Evolutionary conservation across 192 early-diverging fungal species (phyloP), one percentile per base, ranked within the genome.

Genomic region (Gaertneriomyces sp.): DNA sequence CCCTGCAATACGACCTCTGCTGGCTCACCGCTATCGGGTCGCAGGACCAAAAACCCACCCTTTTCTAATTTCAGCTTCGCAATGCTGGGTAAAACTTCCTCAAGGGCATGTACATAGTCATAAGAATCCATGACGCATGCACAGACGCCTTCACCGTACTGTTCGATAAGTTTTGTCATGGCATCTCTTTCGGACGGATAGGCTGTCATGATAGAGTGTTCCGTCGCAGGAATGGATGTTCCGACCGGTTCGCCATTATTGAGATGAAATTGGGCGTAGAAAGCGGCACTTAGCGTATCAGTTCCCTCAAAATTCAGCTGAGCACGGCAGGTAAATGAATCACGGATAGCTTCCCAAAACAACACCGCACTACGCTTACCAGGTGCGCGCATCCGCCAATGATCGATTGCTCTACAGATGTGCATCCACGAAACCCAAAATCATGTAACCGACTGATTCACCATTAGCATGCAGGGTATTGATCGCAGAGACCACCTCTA

Each of bases 61-160:
- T 85, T 85, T 42, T 80, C 84, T 20, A 88, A 49, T 73, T 95
- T 93, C 51, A 76, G 70, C 33, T 74, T 70, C 2, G 79, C 83
- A 5, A 95, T 81, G 4, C 71, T 68, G 5, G 93, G 93, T 56
- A 95, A 69, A 1, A 95, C 80, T 4, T 83, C 80, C 17, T 87
- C 79, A 19, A 95, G 75, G 6, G 91, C 93, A 41, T 80, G 66
- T 11, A 74, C 75, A 56, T 95, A 95, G 67, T 95, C 91, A 70
- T 90, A 95, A 19, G 91, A 89, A 51, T 95, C 93, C 93, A 95
- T 90, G 12, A 95, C 93, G 60, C 91, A 93, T 0, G 93, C 88
- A 66, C 76, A 88, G n/a, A 84, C 80, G 6, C 90, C 89, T 8
- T 63, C 64, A 12, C 93, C 93, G 75, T 84, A 93, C 41, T 70